These are phyloP conservation scores for Eruca vesicaria DNA, from an alignment of 441 rosid genomes.

Conservation along the genomic window DNA sequence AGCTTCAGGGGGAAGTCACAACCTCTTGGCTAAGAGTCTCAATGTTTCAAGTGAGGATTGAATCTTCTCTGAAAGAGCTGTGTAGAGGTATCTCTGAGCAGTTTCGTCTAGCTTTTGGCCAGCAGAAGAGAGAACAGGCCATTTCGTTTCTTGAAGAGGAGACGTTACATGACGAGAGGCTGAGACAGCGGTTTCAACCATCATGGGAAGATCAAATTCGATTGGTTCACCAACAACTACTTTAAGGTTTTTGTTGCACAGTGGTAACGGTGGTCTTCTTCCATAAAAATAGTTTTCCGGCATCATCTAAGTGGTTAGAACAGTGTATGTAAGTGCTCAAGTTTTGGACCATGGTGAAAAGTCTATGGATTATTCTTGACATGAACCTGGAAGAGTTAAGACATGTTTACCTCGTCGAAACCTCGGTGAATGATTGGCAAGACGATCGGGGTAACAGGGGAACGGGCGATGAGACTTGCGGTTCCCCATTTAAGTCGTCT, in stretches of 20 bases:
- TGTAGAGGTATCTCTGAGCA: slow-evolving; percentile 68
- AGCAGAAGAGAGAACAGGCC: slow-evolving; percentile 45
- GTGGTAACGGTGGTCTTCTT: slow-evolving; percentile 75
- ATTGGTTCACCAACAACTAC: slow-evolving; percentile 79
- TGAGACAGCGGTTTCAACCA: slow-evolving; percentile 56
- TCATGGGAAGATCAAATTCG: slow-evolving; percentile 66
- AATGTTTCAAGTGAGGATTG: slow-evolving; percentile 41
- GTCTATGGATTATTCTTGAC: too few relatives aligned
- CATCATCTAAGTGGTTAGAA: slow-evolving; percentile 62
- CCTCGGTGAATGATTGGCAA: slow-evolving; percentile 80
- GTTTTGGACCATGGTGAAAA: neutral
- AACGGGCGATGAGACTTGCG: slow-evolving; percentile 83
- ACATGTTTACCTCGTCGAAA: slow-evolving; percentile 64
- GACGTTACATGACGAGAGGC: slow-evolving; percentile 40
- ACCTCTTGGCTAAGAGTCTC: slow-evolving; percentile 30
- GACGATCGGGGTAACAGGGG: slow-evolving; percentile 72
- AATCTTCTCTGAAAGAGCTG: slow-evolving; percentile 59
- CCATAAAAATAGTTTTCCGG: slow-evolving; percentile 64
- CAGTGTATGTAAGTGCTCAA: neutral
- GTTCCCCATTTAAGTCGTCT: slow-evolving; percentile 96
- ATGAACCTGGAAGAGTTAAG: neutral
- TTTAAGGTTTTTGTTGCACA: slow-evolving; percentile 58
- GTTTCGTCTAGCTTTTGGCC: slow-evolving; percentile 61
- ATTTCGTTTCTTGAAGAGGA: slow-evolving; percentile 42
- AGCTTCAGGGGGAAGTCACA: slow-evolving; percentile 1